These are phyloP conservation scores for Orbilia javanica DNA, from an alignment of 2,329 filamentous ascomycete species.

Conservation along the genomic window DNA sequence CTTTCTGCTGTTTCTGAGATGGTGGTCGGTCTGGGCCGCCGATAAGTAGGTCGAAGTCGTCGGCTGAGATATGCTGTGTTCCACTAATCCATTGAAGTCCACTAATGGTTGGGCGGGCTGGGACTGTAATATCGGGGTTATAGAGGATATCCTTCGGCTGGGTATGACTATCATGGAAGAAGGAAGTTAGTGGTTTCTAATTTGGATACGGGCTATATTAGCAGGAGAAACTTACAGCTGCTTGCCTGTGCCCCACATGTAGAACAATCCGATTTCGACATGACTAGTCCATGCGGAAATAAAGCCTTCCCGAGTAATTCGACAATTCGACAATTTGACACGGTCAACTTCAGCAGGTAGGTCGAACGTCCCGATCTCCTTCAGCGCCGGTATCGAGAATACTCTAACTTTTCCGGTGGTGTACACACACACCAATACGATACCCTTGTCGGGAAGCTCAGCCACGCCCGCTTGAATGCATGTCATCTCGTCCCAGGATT, in stretches of 20 bases:
- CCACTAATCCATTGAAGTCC: slow-evolving; percentile 97
- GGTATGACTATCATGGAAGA: background rate
- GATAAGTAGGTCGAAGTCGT: slow-evolving; percentile 87
- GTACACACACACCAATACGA: slow-evolving; percentile 85
- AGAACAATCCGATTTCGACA: slow-evolving; percentile 84
- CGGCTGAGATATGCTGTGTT: slow-evolving; percentile 87
- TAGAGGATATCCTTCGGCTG: slow-evolving; percentile 76
- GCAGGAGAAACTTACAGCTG: slow-evolving; percentile 68
- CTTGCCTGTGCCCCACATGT: slow-evolving; percentile 83
- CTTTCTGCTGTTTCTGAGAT: slow-evolving; percentile 83
- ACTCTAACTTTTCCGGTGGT: slow-evolving; percentile 83
- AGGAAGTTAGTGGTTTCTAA: background rate
- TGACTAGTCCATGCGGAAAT: slow-evolving; percentile 90
- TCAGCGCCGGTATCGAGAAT: slow-evolving; percentile 87
- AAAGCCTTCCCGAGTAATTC: slow-evolving; percentile 71
- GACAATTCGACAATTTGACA: slow-evolving; percentile 44
- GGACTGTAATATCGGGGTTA: slow-evolving; percentile 80
- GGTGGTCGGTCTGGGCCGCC: slow-evolving; percentile 86
- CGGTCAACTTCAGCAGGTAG: slow-evolving; percentile 28
- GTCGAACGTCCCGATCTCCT: slow-evolving; percentile 75
- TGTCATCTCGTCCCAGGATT: slow-evolving; percentile 78
- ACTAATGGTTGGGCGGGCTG: slow-evolving; percentile 89
- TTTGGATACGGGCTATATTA: background rate
- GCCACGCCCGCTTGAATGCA: slow-evolving; percentile 85
- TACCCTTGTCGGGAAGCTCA: slow-evolving; percentile 79